A percentile compares a stretch with the other conserved stretches of the same genome.
phyloP scores from a whole-genome alignment of 768 basidiomycete species.

The Tephrocybe sp. region DNA sequence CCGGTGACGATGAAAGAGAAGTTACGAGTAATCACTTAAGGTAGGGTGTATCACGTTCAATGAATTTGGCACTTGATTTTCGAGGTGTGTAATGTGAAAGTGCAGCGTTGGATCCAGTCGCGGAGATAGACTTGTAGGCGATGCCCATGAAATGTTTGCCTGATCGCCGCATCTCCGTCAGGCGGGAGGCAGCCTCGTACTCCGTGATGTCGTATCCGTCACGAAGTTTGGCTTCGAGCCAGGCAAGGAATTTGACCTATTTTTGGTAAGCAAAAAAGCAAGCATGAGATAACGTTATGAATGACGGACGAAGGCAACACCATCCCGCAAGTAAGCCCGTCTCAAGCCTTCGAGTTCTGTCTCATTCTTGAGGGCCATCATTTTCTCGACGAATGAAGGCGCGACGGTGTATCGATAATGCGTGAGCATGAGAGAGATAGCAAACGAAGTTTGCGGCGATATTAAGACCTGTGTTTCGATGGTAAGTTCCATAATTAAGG shows the following conservation, averaged over 20 bases:
- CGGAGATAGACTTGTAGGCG: conserved; percentile 89
- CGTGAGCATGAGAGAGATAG: conserved; percentile 82
- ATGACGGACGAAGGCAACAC: conserved; percentile 70
- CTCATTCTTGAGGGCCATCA: conserved; percentile 88
- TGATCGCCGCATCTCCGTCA: conserved; percentile 73
- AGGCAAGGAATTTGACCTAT: conserved; percentile 80
- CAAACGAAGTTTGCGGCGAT: conserved; percentile 72
- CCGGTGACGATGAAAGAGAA: neutral
- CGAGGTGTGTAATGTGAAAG: conserved; percentile 90
- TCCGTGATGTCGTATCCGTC: conserved; percentile 85
- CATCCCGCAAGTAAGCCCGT: conserved; percentile 87
- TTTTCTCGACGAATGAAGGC: conserved; percentile 67
- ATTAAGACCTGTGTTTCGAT: conserved; percentile 52
- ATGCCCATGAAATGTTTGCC: conserved; percentile 78
- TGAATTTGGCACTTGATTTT: conserved; percentile 62
- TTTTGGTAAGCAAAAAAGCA: conserved; percentile 11
- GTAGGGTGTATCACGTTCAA: conserved; percentile 80
- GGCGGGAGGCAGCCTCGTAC: conserved; percentile 84
- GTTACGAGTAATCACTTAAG: conserved; percentile 63
- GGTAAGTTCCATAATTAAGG: conserved; percentile 7
- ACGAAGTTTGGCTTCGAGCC: conserved; percentile 79
- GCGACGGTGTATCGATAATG: conserved; percentile 75
- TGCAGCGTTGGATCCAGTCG: conserved; percentile 88
- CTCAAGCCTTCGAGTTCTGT: conserved; percentile 81
- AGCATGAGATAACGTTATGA: conserved; percentile 3